Percentiles rank a stretch among this genome's conserved stretches.
phyloP scores from a whole-genome alignment of 805 yeast species.

The Wickerhamiella dianesei region DNA sequence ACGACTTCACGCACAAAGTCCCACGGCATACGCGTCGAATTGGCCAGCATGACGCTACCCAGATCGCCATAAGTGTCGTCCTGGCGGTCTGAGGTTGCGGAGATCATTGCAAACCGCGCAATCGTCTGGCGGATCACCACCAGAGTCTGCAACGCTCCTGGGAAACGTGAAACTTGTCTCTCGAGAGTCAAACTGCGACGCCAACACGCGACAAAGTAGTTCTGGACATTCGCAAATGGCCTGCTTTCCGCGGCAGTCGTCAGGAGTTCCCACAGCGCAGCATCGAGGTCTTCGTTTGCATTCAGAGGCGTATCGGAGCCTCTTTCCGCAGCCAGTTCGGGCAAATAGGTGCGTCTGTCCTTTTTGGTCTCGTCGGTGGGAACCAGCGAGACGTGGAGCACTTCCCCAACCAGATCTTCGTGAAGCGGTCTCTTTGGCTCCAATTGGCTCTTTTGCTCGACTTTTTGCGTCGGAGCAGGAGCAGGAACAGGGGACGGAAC shows the following conservation, averaged over 20 bases:
- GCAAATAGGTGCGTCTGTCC: background rate
- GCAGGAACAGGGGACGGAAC: background rate
- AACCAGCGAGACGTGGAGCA: background rate
- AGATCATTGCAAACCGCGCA: constrained; percentile 11
- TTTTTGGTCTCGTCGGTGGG: background rate
- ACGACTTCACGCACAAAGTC: background rate
- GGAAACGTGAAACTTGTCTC: background rate
- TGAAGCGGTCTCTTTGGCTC: too few species aligned
- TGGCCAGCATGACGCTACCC: constrained; percentile 2
- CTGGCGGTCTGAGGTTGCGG: constrained; percentile 15
- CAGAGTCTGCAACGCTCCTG: constrained; percentile 7
- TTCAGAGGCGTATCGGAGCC: background rate
- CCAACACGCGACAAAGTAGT: background rate
- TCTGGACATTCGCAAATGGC: constrained; percentile 1
- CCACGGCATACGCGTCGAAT: background rate
- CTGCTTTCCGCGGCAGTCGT: background rate
- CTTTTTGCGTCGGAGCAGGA: background rate
- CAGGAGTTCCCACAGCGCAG: constrained; percentile 1
- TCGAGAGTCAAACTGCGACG: background rate
- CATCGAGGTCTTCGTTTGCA: background rate
- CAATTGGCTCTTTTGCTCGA: background rate
- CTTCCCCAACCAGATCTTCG: background rate
- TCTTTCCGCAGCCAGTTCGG: background rate
- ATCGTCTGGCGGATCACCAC: constrained; percentile 5
- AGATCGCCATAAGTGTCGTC: constrained; percentile 12